Conservation (phyloP, 495 filamentous ascomycete species). For the Penicillium verhagenii region DNA sequence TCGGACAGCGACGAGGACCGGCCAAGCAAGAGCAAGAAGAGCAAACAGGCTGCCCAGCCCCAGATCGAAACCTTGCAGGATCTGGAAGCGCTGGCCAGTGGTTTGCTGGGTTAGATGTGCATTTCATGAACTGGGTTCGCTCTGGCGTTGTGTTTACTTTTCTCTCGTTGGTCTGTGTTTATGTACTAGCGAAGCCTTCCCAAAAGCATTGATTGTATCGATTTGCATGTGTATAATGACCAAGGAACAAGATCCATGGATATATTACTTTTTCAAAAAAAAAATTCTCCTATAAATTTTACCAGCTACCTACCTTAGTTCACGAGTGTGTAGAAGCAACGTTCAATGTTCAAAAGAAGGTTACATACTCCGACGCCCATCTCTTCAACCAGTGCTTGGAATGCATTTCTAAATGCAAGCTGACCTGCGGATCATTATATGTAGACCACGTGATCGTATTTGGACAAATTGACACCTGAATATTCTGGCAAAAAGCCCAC, state of each 20-base stretch:
- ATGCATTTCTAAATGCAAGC: too few species aligned
- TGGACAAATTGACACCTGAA: too few species aligned
- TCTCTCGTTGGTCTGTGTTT: not conserved
- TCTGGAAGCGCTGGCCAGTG: constrained; percentile 83
- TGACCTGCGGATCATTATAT: too few species aligned
- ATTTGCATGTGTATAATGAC: not conserved
- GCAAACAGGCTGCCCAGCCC: constrained; percentile 46
- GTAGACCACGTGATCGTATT: too few species aligned
- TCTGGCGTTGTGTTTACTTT: constrained; percentile 8
- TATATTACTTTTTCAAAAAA: too few species aligned
- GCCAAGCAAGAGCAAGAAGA: constrained; percentile 44
- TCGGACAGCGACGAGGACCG: constrained; percentile 42
- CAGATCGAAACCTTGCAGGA: constrained; percentile 85
- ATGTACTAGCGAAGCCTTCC: not conserved
- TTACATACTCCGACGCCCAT: too few species aligned
- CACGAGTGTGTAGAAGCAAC: too few species aligned
- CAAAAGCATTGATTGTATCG: not conserved
- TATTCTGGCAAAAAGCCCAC: too few species aligned
- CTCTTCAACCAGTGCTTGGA: too few species aligned
- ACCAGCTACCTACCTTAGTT: too few species aligned
- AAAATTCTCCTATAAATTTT: not conserved
- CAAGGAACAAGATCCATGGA: not conserved
- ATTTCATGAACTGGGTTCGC: constrained; percentile 13
- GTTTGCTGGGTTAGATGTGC: constrained; percentile 59
- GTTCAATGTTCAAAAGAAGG: too few species aligned